Base-by-base conservation (phyloP, 2,329 filamentous ascomycete genomes). In the Saccharata proteae region DNA sequence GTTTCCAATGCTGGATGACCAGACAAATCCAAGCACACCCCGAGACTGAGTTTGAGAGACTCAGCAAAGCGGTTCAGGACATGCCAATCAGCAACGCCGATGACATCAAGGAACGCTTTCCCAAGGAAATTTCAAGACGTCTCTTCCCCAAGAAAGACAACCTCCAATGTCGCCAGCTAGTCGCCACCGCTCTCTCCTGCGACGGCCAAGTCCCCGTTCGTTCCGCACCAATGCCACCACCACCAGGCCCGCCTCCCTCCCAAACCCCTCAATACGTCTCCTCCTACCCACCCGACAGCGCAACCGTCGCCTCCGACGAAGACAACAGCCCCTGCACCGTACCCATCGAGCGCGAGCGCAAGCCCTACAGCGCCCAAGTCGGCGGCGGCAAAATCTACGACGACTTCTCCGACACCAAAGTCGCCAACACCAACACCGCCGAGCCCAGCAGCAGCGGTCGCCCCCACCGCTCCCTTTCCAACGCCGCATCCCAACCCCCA, bases 1-100 rank as follows among this genome's bases (percentile, higher is more conserved):
- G 63, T 6, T 67, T 67, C 34, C 48, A 62, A 24, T 44, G 48
- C 12, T 93, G 82, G 77, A 74, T 80, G 60, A 77, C 72, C 1
- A 63, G 72, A 22, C 69, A 82, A 51, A 77, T 88, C 21, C 70
- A 74, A 40, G 80, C 82, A 1, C 75, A 84, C 40, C 85, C 85
- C 0, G 75, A 84, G 23, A 66, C 72, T 27, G 84, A 93, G 52
- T 77, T 74, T 36, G 65, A 69, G 24, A 72, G 85, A 7, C 61
- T 93, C 4, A 64, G 73, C 25, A 74, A 69, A 35, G 71, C 83
- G 14, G 70, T 86, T 3, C 53, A 73, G 3, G 68, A 77, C 26
- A 71, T 86, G 54, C 79, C 82, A 1, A 79, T 92, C 43, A 74
- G 52, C 44, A 73, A 77, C 33, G 65, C 74, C 0, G 62, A 67